These are phyloP conservation scores for Bolboschoenoplectus hybrid DNA, from an alignment of 202 grass and related monocot species.

Conservation along the genomic window DNA sequence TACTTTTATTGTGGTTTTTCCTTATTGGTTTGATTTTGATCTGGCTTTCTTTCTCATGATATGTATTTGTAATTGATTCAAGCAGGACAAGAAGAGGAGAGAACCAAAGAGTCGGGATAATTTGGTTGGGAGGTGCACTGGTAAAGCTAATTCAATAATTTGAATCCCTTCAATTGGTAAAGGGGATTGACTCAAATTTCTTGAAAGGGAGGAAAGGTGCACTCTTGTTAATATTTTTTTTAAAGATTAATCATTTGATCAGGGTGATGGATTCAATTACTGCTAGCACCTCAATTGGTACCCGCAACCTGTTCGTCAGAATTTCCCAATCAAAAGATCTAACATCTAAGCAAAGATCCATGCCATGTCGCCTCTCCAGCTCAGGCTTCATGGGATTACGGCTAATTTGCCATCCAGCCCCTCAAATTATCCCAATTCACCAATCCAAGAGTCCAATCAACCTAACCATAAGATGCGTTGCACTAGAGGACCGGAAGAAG, in stretches of 20 bases:
- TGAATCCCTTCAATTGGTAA: conserved; percentile 4
- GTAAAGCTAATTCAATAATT: conserved; percentile 22
- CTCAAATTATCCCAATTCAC: conserved; percentile 42
- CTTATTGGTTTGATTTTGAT: conserved; percentile 23
- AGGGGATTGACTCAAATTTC: conserved; percentile 1
- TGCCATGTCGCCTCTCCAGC: conserved; percentile 46
- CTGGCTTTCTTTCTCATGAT: conserved; percentile 6
- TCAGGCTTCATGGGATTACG: conserved; percentile 49
- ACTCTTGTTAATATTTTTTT: neutral
- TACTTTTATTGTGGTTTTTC: conserved; percentile 18
- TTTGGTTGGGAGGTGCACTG: neutral
- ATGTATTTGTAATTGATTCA: conserved; percentile 27
- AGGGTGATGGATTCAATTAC: conserved; percentile 73
- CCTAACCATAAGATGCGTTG: conserved; percentile 55
- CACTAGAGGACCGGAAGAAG: conserved; percentile 64
- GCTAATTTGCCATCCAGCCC: conserved; percentile 43
- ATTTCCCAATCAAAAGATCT: conserved; percentile 41
- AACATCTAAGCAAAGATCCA: conserved; percentile 34
- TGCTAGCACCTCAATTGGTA: conserved; percentile 69
- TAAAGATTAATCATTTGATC: conserved; percentile 40
- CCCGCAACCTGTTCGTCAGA: conserved; percentile 57
- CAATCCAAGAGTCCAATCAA: conserved; percentile 40
- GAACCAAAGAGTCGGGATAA: conserved; percentile 12
- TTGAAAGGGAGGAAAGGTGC: neutral
- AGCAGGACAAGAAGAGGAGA: neutral